phyloP scores from a whole-genome alignment of 208 protist species.

The Zelonia costaricensis region DNA sequence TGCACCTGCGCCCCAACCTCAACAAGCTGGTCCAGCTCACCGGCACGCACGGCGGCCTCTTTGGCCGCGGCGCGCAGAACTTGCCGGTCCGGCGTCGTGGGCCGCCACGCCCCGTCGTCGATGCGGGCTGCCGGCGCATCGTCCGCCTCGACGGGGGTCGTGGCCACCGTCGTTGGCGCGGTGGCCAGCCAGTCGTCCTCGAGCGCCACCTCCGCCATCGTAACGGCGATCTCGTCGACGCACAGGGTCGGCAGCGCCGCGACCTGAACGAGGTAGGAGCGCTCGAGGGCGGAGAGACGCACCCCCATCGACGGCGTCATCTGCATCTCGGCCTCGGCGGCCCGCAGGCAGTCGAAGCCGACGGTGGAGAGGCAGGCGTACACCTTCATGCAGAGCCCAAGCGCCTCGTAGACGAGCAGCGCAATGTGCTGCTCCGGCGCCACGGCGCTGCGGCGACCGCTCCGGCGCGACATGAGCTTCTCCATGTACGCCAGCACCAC shows the following conservation, averaged over 20 bases:
- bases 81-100: conserved; percentile 52
- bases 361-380: conserved; percentile 64
- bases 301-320: conserved; percentile 19
- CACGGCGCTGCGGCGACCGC: conserved; percentile 3
- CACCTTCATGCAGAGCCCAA: conserved; percentile 63
- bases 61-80: conserved; percentile 31
- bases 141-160: no score
- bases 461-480: conserved; percentile 6
- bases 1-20: conserved; percentile 38
- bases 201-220: conserved; percentile 61
- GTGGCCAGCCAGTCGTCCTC: conserved; percentile 6
- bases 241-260: conserved; percentile 73
- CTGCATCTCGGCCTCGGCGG: conserved; percentile 8
- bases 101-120: conserved; percentile 33
- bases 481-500: conserved; percentile 27
- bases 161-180: not conserved
- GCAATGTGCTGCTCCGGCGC: conserved; percentile 23
- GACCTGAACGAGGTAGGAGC: conserved; percentile 56
- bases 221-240: conserved; percentile 71
- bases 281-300: conserved; percentile 52
- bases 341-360: conserved; percentile 41
- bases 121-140: no score
- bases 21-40: conserved; percentile 50
- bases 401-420: conserved; percentile 28
- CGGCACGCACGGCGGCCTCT: conserved; percentile 35